phyloP scores from a whole-genome alignment of 108 stramenopile genomes.

The Skeletonema potamos region DNA sequence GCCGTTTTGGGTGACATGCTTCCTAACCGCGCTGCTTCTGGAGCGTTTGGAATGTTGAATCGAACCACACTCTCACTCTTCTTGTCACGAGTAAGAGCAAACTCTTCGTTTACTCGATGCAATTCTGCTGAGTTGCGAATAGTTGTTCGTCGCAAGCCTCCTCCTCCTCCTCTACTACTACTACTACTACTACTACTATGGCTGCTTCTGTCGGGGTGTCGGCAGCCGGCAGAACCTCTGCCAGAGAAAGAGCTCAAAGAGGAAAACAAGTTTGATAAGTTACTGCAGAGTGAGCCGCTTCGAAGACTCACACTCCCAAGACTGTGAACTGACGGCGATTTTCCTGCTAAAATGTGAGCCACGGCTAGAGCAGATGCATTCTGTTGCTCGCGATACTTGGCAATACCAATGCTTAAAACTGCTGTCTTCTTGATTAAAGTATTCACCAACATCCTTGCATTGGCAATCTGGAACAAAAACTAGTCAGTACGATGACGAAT shows the following conservation, averaged over 20 bases:
- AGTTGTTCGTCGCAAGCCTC: not conserved
- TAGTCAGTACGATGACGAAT: not conserved
- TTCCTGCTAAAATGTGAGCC: not conserved
- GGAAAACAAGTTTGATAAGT: not conserved
- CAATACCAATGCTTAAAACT: conserved; percentile 2
- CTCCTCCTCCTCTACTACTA: no score
- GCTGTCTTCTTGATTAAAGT: conserved; percentile 16
- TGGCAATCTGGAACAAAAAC: not conserved
- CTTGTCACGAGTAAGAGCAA: not conserved
- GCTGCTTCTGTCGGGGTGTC: not conserved
- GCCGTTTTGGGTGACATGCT: not conserved
- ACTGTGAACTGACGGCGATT: not conserved
- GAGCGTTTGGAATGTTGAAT: not conserved
- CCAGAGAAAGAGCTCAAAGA: not conserved
- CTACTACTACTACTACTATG: not conserved
- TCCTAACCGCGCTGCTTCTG: not conserved
- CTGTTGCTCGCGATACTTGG: not conserved
- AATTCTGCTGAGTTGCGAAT: not conserved
- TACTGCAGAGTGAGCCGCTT: not conserved
- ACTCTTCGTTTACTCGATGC: not conserved
- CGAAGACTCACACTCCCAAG: not conserved
- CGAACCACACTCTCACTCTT: not conserved
- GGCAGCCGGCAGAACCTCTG: not conserved
- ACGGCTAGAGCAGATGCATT: not conserved
- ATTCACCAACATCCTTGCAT: conserved; percentile 14